Conservation (phyloP, 129 eudicot genomes). For the Smallanthus sonchifolius region DNA sequence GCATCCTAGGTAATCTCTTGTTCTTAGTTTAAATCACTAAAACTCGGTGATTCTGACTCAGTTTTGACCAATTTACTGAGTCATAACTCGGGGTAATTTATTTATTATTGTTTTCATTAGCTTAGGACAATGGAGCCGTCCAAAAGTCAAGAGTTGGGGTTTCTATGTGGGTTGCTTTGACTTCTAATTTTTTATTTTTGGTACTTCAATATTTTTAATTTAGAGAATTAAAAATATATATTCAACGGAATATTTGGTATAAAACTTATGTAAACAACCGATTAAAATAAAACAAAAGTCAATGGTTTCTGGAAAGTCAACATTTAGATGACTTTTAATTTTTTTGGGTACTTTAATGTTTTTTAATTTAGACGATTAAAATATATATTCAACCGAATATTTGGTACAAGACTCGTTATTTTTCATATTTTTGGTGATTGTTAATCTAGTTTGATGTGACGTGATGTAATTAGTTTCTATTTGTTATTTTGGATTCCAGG, state of each 20-base stretch:
- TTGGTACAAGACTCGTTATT: neutral
- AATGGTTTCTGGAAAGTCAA: conserved; percentile 22
- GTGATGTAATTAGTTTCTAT: neutral
- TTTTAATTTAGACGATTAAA: no score
- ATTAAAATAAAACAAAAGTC: conserved; percentile 13
- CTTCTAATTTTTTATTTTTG: neutral
- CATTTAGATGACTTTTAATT: neutral
- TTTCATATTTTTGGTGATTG: neutral
- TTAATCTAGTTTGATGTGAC: neutral
- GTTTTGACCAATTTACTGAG: conserved; percentile 4
- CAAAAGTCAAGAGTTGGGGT: conserved; percentile 17
- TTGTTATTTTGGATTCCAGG: conserved; percentile 29
- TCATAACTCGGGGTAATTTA: conserved; percentile 11
- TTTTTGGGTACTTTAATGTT: no score
- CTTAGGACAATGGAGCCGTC: conserved; percentile 34
- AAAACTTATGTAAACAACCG: conserved; percentile 20
- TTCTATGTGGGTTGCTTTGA: conserved; percentile 12
- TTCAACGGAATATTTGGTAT: conserved; percentile 22
- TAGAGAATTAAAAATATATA: neutral
- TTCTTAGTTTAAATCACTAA: neutral
- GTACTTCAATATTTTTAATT: neutral
- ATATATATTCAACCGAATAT: no score
- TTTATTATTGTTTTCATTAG: neutral
- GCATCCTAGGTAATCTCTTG: conserved; percentile 66
- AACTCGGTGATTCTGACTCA: neutral